phyloP scores from a whole-genome alignment of 306 rosid genomes.

The Cicer yamashitae region DNA sequence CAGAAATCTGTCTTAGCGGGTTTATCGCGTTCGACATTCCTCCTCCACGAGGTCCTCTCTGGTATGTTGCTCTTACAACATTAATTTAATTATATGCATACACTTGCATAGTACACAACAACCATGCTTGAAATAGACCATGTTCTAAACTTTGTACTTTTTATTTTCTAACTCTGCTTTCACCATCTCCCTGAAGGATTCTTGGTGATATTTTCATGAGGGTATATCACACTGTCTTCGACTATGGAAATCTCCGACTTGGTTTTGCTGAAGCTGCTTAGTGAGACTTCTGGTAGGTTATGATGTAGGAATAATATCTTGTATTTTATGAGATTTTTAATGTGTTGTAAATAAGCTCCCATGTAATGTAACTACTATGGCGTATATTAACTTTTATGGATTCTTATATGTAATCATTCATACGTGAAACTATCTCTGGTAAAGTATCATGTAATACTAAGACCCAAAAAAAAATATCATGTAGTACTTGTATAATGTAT shows the following conservation, averaged over 20 bases:
- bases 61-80: constrained; percentile 52
- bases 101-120: constrained; percentile 22
- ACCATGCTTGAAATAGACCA: background rate
- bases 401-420: constrained; percentile 1
- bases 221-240: constrained; percentile 81
- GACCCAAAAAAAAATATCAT: background rate
- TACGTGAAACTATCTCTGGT: background rate
- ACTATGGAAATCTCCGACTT: constrained; percentile 68
- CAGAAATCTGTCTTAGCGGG: constrained; percentile 78
- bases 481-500: background rate
- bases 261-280: constrained; percentile 82
- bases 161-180: background rate
- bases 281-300: constrained; percentile 22
- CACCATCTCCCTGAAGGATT: constrained; percentile 45
- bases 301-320: background rate
- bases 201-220: constrained; percentile 90
- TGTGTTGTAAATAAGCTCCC: constrained; percentile 47
- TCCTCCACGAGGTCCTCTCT: constrained; percentile 80
- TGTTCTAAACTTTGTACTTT: background rate
- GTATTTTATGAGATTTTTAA: constrained; percentile 30
- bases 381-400: constrained; percentile 20
- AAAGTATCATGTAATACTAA: background rate
- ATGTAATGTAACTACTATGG: constrained; percentile 21
- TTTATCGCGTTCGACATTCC: constrained; percentile 77
- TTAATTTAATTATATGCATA: constrained; percentile 19